Base-by-base conservation (phyloP, 2,329 filamentous ascomycete genomes). In the Diaporthe australafricana region DNA sequence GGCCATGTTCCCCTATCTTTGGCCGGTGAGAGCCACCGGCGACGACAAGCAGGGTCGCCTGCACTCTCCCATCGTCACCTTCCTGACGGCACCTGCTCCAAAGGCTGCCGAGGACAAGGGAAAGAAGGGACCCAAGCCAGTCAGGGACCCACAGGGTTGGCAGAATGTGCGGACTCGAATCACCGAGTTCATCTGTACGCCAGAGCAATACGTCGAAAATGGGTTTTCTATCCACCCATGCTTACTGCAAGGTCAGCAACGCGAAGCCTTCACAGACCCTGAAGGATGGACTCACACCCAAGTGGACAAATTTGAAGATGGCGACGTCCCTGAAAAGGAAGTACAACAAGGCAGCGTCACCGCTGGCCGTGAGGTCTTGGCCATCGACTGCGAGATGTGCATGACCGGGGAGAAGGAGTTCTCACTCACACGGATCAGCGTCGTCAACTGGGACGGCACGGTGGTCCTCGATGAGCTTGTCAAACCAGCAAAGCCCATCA, bases 331-430 rank as follows among this genome's bases (percentile, higher is more conserved):
- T 2, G 92, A 95, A 65, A 81, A 83, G 6, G 89, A 95, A 68
- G 90, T 97, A 72, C 87, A 97, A 81, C 84, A 91, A 76, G 96
- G 95, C 70, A 96, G 94, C 80, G 84, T 98, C 71, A 97, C 94
- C 0, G 94, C 90, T 38, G 96, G 95, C 45, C 90, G 94, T 74
- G 88, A 92, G 47, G 85, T 98, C 14, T 85, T 97, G 62, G 92
- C 94, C 1, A 86, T 99, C 69, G 96, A 99, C 80, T 99, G 96
- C 82, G 96, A 99, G 82, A 99, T 99, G 96, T 98, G 95, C 80
- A 91, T 94, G 83, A 97, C 95, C 2, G 93, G 92, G 72, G 90
- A 92, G 73, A 91, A 91, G 60, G 89, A 94, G 75, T 94, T 93
- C 74, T 94, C 95, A 45, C 90, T 99, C 53, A 97, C 96, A 1